These are phyloP conservation scores for Apiospora arundinis DNA, from an alignment of 2,329 filamentous ascomycete genomes.

Conservation along the genomic window DNA sequence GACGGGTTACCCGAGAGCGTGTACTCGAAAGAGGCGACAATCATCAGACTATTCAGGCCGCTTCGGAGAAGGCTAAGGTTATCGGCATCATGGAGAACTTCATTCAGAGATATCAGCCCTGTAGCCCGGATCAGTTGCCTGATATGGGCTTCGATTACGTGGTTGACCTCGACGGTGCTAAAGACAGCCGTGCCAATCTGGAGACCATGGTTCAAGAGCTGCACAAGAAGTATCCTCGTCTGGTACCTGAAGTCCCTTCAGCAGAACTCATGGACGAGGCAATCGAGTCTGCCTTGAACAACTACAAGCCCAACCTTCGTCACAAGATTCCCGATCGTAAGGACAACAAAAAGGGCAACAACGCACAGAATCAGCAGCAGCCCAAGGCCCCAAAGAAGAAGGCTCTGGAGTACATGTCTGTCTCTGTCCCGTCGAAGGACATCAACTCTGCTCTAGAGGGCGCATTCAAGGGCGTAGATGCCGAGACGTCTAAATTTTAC, in stretches of 20 bases:
- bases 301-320: constrained; percentile 78
- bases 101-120: constrained; percentile 81
- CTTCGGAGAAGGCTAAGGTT: constrained; percentile 74
- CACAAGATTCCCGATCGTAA: constrained; percentile 72
- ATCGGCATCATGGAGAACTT: constrained; percentile 96
- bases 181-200: constrained; percentile 83
- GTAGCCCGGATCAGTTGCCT: constrained; percentile 70
- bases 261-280: constrained; percentile 79
- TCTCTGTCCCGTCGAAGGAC: constrained; percentile 51
- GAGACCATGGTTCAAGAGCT: constrained; percentile 78
- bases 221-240: constrained; percentile 76
- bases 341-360: constrained; percentile 51
- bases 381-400: constrained; percentile 50
- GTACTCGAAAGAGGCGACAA: constrained; percentile 91
- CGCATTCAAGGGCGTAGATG: constrained; percentile 64
- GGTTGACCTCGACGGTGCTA: constrained; percentile 81
- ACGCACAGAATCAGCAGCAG: constrained; percentile 38
- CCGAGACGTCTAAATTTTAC: constrained; percentile 71
- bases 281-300: constrained; percentile 74
- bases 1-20: constrained; percentile 75
- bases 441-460: constrained; percentile 67
- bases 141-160: constrained; percentile 84
- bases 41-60: constrained; percentile 95
- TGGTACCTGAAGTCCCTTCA: constrained; percentile 75
- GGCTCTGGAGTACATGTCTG: constrained; percentile 62